Evolutionary conservation across 2,329 filamentous ascomycete species (phyloP).

Genomic region (Clonostachys byssicola): DNA sequence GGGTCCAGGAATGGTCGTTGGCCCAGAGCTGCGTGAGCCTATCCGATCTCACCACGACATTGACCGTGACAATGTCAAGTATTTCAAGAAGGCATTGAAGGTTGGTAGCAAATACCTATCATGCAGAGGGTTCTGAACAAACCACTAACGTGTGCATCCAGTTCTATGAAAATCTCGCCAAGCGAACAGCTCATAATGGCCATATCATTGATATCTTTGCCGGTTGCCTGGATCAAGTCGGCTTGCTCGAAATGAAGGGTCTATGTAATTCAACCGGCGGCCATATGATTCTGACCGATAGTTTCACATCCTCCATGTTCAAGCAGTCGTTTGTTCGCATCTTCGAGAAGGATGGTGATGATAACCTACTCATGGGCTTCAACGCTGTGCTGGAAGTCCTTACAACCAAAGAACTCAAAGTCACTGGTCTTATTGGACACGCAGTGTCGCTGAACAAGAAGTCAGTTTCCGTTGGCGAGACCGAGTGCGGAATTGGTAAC

Average conservation of each 20-base stretch:
- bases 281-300: constrained; percentile 97
- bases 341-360: constrained; percentile 93
- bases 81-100: constrained; percentile 98
- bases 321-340: constrained; percentile 97
- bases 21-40: constrained; percentile 89
- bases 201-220: constrained; percentile 98
- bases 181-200: constrained; percentile 91
- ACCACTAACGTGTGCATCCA: constrained; percentile 24
- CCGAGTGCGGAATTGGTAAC: constrained; percentile 96
- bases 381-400: constrained; percentile 94
- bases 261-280: constrained; percentile 94
- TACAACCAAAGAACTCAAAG: constrained; percentile 97
- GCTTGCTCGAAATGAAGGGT: constrained; percentile 96
- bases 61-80: constrained; percentile 97
- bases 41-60: constrained; percentile 99
- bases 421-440: constrained; percentile 94
- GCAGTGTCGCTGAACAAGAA: constrained; percentile 98
- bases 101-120: constrained; percentile 35
- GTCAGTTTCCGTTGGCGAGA: constrained; percentile 93
- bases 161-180: constrained; percentile 94
- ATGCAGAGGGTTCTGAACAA: background rate
- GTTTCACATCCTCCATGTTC: constrained; percentile 98
- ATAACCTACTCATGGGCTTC: constrained; percentile 96
- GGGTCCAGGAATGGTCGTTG: constrained; percentile 94
- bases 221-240: constrained; percentile 94